Percentiles rank a stretch among this genome's conserved stretches.
phyloP scores from a whole-genome alignment of 257 asterid species.

The Nicotiana noctiflora region DNA sequence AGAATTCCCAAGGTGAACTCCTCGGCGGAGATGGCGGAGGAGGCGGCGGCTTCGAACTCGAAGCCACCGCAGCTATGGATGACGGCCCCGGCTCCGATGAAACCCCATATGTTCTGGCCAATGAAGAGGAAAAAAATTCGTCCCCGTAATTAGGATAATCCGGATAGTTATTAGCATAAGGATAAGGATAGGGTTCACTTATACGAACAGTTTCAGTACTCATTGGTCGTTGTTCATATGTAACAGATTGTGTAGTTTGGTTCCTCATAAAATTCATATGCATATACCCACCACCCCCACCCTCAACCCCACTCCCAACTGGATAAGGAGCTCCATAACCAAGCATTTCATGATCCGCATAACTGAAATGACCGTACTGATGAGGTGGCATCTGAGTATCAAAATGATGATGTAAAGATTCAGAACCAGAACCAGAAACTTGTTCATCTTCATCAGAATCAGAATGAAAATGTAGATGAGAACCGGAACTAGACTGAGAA shows the following conservation, averaged over 20 bases:
- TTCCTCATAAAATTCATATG: slow-evolving; percentile 68
- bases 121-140: slow-evolving; percentile 22
- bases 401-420: slow-evolving; percentile 36
- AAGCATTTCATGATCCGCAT: slow-evolving; percentile 4
- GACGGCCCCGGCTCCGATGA: neutral
- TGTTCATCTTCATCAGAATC: slow-evolving; percentile 39
- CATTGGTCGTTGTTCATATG: slow-evolving; percentile 64
- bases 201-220: slow-evolving; percentile 53
- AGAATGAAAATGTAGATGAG: slow-evolving; percentile 73
- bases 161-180: slow-evolving; percentile 18
- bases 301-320: neutral
- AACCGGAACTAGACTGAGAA: slow-evolving; percentile 56
- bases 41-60: slow-evolving; percentile 52
- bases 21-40: slow-evolving; percentile 86
- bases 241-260: slow-evolving; percentile 55
- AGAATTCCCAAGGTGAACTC: slow-evolving; percentile 76
- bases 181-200: slow-evolving; percentile 43
- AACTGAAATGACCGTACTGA: slow-evolving; percentile 17
- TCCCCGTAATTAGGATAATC: slow-evolving; percentile 40
- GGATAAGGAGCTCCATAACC: neutral
- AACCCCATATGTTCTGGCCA: neutral
- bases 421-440: slow-evolving; percentile 22
- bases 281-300: slow-evolving; percentile 27
- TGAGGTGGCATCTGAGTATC: neutral
- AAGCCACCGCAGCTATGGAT: neutral